Evolutionary conservation across 139 green algal genomes (phyloP), one percentile per base, ranked within the genome.

Genomic region (Pleodorina starrii): DNA sequence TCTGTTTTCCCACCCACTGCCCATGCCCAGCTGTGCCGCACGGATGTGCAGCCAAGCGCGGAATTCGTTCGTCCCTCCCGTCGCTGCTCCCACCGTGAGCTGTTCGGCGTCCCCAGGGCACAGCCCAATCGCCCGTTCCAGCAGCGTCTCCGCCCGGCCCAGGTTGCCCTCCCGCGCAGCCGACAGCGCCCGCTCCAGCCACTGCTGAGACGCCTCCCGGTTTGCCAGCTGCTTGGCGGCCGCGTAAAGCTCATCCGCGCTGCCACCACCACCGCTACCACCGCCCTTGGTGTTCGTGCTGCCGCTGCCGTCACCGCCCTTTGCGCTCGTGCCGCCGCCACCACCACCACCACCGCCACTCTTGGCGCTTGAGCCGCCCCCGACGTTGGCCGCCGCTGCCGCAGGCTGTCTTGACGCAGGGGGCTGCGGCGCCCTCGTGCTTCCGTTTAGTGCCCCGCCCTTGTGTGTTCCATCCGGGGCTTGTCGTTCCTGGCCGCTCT

Each of bases 131-230:
- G 82, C 82, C 17, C 66, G 63, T 63, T 68, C 32, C 63, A 88
- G 63, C 82, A 88, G 66, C 82, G 60, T 6, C 44, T 7, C 46
- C 32, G 60, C 66, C 6, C 82, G 82, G 1, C 5, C 32, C 21
- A 2, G 3, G 36, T 88, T 63, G 21, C 82, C 66, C 32, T 59
- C 10, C 21, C 82, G 66, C 5, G 63, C 63, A 4, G 82, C 82
- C 19, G 63, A n/a, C 60, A 79, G 43, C 46, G 82, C 82, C 32
- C 66, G n/a, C 66, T 88, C 82, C 44, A 88, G 66, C 82, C 82
- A 88, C 43, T 88, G 82, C 35, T 21, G 16, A 16, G 82, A 63
- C 63, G 82, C 82, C 82, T 88, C 82, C 29, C 63, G 44, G n/a
- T 88, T 88, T 4, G 66, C 82, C 66, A 32, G 44, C 19, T 38